Base-by-base conservation (phyloP, 140 eudicot species). In the Senecio squalidus region DNA sequence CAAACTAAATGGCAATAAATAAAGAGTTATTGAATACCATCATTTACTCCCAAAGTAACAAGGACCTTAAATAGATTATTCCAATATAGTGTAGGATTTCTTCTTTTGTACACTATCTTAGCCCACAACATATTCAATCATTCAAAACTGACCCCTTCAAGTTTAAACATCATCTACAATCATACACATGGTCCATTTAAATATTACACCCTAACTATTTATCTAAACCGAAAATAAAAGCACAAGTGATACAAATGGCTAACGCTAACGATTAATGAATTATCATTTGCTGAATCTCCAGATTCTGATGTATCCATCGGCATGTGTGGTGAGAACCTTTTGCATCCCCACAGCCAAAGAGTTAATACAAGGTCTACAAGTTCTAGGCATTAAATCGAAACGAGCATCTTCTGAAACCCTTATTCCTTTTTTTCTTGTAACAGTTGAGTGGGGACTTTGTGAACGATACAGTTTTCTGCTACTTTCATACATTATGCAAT, bases 341-440 rank as follows among this genome's bases (percentile, higher is more conserved):
- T 80, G 78, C 85, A 86, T 86, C 57, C 97, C 97, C 9, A 90
- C 95, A 23, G 85, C 94, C 68, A 90, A 66, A 49, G 80, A 78
- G 23, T 66, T 86, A 44, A 90, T 86, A 0, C 87, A 80, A 21
- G 94, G 97, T 41, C 90, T 72, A 1, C 68, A 75, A 55, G 68
- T 47, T 34, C 56, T 72, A 1, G 90, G 95, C 79, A 83, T 66
- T 18, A 77, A 71, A 57, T 82, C 94, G 0, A 85, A 38, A 16
- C 79, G 81, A 5, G 72, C 72, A 61, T 89, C 89, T 75, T 74
- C 86, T 11, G 72, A 24, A 16, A 90, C 79, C 67, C 95, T 67
- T 64, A 49, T 66, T 55, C 68, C 97, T 61, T 69, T 74, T 65
- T 46, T 85, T 47, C 70, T 80, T 55, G 76, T 76, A 54, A 76